A percentile compares a stretch with the other conserved stretches of the same genome.
These are phyloP conservation scores for Saussurea involucrata DNA, from an alignment of 129 eudicot species.

Conservation along the genomic window DNA sequence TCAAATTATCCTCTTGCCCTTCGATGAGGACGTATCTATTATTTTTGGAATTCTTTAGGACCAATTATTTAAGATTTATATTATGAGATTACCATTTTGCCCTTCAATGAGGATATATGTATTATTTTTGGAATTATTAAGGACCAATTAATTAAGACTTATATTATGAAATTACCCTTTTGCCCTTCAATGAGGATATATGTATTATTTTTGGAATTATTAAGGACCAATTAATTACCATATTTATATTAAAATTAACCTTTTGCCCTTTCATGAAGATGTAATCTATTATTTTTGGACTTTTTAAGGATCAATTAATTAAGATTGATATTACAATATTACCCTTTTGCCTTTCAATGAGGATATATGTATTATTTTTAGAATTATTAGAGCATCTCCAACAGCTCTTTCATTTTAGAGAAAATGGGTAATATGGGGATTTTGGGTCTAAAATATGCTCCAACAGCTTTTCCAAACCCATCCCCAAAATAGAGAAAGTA, in stretches of 20 bases:
- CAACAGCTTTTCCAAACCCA: too few species aligned
- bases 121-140: neutral
- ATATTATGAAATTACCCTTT: neutral
- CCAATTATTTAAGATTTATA: neutral
- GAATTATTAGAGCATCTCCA: too few species aligned
- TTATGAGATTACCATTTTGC: neutral
- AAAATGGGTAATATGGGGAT: too few species aligned
- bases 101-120: neutral
- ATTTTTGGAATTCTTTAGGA: neutral
- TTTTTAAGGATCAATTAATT: constrained; percentile 20
- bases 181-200: neutral
- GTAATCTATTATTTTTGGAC: constrained; percentile 13
- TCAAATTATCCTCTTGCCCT: neutral
- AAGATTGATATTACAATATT: neutral
- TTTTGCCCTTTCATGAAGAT: too few species aligned
- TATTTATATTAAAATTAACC: too few species aligned
- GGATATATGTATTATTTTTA: neutral
- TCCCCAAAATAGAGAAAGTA: too few species aligned
- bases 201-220: neutral
- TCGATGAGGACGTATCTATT: neutral
- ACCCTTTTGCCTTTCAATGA: neutral
- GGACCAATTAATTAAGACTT: neutral
- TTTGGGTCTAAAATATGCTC: too few species aligned
- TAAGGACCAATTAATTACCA: neutral
- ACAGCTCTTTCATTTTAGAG: too few species aligned